phyloP scores from a whole-genome alignment of 1,284 basidiomycete species.

The Cryptococcus sp. region DNA sequence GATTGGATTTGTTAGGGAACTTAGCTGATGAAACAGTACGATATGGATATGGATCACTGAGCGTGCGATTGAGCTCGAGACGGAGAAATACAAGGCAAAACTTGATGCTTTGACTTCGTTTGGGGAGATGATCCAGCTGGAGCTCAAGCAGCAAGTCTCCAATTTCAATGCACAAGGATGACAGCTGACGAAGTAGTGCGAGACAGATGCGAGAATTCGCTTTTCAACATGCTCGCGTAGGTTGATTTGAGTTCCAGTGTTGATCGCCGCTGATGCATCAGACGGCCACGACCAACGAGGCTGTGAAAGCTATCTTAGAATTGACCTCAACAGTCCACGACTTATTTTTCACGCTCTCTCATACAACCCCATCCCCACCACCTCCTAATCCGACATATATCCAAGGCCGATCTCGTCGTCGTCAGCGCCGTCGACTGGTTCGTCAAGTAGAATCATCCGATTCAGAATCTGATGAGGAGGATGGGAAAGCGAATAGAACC shows the following conservation, averaged over 20 bases:
- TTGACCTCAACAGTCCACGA: constrained; percentile 65
- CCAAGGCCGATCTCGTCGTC: not conserved
- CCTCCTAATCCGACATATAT: not conserved
- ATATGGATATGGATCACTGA: constrained; percentile 68
- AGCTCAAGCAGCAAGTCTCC: constrained; percentile 64
- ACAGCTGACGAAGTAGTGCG: constrained; percentile 51
- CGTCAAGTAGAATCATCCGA: constrained; percentile 56
- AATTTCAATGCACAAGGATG: not conserved
- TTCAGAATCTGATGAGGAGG: constrained; percentile 52
- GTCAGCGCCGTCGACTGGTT: constrained; percentile 52
- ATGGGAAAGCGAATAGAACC: constrained; percentile 25
- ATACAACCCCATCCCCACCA: constrained; percentile 40
- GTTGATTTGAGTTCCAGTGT: constrained; percentile 14
- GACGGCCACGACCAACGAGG: constrained; percentile 61
- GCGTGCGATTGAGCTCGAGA: constrained; percentile 53
- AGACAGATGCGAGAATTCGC: constrained; percentile 61
- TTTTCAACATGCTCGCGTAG: constrained; percentile 62
- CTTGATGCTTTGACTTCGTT: constrained; percentile 61
- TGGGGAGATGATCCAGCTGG: constrained; percentile 68
- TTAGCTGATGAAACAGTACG: constrained; percentile 52
- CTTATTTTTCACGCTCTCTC: constrained; percentile 57
- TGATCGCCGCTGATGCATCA: constrained; percentile 26
- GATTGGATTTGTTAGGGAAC: not conserved
- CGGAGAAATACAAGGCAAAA: constrained; percentile 46
- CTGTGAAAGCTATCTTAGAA: constrained; percentile 66